phyloP scores from a whole-genome alignment of 1,139 yeast species.

The Yamadazyma membranifaciens region DNA sequence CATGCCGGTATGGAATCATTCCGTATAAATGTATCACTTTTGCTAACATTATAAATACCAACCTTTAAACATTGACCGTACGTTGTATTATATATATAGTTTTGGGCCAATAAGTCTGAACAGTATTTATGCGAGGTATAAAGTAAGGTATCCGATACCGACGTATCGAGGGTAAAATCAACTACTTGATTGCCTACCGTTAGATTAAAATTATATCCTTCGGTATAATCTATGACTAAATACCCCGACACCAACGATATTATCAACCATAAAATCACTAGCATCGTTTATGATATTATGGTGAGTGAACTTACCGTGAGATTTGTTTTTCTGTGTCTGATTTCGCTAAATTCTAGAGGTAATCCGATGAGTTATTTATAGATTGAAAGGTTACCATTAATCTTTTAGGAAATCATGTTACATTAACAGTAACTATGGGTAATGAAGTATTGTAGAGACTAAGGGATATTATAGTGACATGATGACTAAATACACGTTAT shows the following conservation, averaged over 20 bases:
- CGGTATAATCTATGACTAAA: background rate
- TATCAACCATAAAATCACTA: background rate
- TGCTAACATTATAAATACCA: background rate
- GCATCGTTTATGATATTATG: background rate
- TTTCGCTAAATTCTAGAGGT: too few relatives aligned
- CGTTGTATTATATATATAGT: background rate
- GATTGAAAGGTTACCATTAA: too few relatives aligned
- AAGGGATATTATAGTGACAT: too few relatives aligned
- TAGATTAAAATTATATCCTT: background rate
- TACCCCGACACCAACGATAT: background rate
- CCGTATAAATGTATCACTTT: background rate
- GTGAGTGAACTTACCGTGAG: too few relatives aligned
- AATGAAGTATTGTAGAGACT: too few relatives aligned
- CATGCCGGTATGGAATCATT: background rate
- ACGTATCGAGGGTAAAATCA: constrained; percentile 2
- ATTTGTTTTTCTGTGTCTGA: too few relatives aligned
- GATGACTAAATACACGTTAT: too few relatives aligned
- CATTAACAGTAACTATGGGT: too few relatives aligned
- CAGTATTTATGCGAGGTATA: constrained; percentile 1
- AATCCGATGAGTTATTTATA: too few relatives aligned
- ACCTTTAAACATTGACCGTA: background rate
- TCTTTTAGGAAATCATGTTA: too few relatives aligned
- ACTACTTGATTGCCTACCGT: constrained; percentile 1
- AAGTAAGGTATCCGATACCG: constrained; percentile 3
- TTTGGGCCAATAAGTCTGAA: background rate